Conservation (phyloP, 2,329 filamentous ascomycete genomes). For the Trichoderma hamatum region DNA sequence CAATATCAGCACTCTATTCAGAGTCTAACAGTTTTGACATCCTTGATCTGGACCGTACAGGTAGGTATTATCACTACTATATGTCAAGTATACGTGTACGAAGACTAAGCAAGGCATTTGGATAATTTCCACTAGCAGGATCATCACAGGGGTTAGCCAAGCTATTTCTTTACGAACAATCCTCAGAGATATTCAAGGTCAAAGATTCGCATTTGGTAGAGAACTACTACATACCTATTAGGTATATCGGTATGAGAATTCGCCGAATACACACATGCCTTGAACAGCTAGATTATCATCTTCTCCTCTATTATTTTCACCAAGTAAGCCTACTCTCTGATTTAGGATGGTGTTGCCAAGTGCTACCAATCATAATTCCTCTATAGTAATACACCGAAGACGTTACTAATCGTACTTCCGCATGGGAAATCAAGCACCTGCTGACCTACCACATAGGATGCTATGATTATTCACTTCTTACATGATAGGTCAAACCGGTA, state of each 20-base stretch:
- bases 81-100: neutral
- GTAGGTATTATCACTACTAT: neutral
- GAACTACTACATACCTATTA: neutral
- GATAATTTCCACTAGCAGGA: neutral
- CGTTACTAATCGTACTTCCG: neutral
- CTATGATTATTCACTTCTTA: neutral
- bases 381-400: neutral
- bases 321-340: neutral
- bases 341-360: neutral
- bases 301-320: neutral
- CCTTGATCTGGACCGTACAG: neutral
- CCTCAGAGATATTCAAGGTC: neutral
- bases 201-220: neutral
- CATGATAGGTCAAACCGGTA: neutral
- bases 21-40: neutral
- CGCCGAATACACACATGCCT: neutral
- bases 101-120: neutral
- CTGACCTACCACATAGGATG: neutral
- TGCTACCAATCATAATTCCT: neutral
- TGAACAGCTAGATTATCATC: neutral
- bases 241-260: neutral
- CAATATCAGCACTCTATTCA: neutral
- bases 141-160: no score
- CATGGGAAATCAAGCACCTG: neutral
- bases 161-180: neutral